Conservation (phyloP, 257 asterid genomes). For the Buddleja alternifolia region DNA sequence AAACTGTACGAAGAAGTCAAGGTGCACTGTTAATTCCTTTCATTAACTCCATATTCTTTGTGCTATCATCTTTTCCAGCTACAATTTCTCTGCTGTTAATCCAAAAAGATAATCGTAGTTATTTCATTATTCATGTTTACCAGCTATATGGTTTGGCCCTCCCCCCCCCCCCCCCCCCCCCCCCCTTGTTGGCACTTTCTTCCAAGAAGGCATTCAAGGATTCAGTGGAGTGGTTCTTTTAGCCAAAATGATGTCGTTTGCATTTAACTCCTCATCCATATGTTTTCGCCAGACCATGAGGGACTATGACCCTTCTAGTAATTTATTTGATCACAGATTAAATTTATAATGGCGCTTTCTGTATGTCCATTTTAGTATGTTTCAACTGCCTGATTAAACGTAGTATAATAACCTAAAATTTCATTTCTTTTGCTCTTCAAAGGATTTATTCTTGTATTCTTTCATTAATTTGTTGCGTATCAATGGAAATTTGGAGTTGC, state of each 20-base stretch:
- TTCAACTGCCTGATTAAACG: conserved; percentile 17
- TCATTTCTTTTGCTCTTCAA: background rate
- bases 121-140: conserved; percentile 34
- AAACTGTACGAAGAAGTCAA: conserved; percentile 93
- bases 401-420: conserved; percentile 13
- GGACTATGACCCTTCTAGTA: conserved; percentile 15
- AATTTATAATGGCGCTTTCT: conserved; percentile 3
- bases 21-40: conserved; percentile 48
- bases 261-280: conserved; percentile 36
- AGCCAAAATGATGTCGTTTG: conserved; percentile 18
- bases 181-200: conserved; percentile 37
- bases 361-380: conserved; percentile 10
- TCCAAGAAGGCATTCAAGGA: conserved; percentile 34
- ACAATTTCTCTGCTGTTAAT: conserved; percentile 30
- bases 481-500: conserved; percentile 1
- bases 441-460: conserved; percentile 11
- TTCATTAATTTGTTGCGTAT: conserved; percentile 24
- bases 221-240: conserved; percentile 34
- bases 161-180: too few species aligned
- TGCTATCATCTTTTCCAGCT: conserved; percentile 19
- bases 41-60: conserved; percentile 15
- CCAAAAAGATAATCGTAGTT: conserved; percentile 29
- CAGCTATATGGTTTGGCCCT: conserved; percentile 41
- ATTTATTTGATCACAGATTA: conserved; percentile 7
- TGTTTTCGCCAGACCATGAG: conserved; percentile 21